phyloP scores from a whole-genome alignment of 768 basidiomycete genomes.

The Lentinus tigrinus region DNA sequence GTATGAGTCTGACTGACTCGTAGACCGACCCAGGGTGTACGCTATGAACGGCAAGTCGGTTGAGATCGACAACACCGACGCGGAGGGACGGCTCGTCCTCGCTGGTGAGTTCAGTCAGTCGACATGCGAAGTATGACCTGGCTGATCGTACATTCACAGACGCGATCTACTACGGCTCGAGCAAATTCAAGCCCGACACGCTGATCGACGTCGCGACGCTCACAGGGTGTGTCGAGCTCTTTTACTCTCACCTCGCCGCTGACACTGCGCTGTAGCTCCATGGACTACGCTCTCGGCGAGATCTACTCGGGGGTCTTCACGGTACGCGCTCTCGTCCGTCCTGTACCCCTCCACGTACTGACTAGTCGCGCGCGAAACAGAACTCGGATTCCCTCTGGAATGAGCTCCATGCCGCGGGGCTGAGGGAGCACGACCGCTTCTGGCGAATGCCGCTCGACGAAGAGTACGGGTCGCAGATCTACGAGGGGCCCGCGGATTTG shows the following conservation, averaged over 20 bases:
- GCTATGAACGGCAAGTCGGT: constrained; percentile 89
- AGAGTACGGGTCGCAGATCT: constrained; percentile 75
- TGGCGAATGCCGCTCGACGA: constrained; percentile 92
- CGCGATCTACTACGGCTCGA: constrained; percentile 80
- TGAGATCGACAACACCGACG: constrained; percentile 87
- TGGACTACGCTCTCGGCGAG: constrained; percentile 72
- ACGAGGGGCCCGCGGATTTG: constrained; percentile 76
- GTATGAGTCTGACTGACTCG: neutral
- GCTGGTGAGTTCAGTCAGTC: constrained; percentile 50
- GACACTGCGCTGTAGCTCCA: constrained; percentile 47
- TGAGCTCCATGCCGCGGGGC: constrained; percentile 65
- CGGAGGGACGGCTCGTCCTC: constrained; percentile 76
- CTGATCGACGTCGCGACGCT: constrained; percentile 87
- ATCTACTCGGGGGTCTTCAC: constrained; percentile 78
- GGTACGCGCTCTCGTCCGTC: too few relatives aligned
- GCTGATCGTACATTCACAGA: constrained; percentile 41
- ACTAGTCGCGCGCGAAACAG: constrained; percentile 30
- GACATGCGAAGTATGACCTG: neutral
- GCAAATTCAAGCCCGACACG: constrained; percentile 76
- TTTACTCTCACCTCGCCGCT: too few relatives aligned
- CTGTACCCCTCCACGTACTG: too few relatives aligned
- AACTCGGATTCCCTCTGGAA: constrained; percentile 76
- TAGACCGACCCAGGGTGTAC: constrained; percentile 49
- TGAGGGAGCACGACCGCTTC: constrained; percentile 76
- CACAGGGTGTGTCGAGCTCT: constrained; percentile 69